Conservation (phyloP, 2,329 filamentous ascomycete species). For the Trichoderma lentiforme region DNA sequence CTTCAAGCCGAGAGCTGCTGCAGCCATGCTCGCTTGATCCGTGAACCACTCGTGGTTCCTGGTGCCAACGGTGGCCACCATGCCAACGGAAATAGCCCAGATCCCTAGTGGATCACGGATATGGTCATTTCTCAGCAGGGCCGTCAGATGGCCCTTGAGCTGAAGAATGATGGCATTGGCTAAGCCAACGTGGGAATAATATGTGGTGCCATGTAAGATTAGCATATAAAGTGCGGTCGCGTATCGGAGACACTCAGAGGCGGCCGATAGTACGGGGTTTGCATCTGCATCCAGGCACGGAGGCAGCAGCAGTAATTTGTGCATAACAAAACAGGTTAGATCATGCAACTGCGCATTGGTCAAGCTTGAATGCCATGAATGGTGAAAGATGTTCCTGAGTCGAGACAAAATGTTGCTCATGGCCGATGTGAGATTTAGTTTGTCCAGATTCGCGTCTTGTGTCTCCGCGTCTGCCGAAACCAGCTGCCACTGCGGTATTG, state of each 20-base stretch:
- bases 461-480: background rate
- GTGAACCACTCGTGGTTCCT: background rate
- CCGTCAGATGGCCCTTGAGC: background rate
- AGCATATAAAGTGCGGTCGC: conserved; percentile 9
- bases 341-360: conserved; percentile 3
- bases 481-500: conserved; percentile 8
- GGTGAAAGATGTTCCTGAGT: background rate
- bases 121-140: background rate
- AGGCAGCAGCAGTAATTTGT: background rate
- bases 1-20: background rate
- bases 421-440: background rate
- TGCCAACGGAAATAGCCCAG: conserved; percentile 4
- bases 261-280: background rate
- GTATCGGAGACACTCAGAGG: conserved; percentile 6
- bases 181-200: conserved; percentile 6
- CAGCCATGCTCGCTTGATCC: background rate
- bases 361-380: background rate
- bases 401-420: background rate
- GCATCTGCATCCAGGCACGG: background rate
- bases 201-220: conserved; percentile 8
- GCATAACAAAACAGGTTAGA: conserved; percentile 5
- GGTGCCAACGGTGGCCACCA: background rate
- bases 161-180: background rate
- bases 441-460: background rate
- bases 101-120: background rate